A percentile compares a stretch with the other conserved stretches of the same genome.
These are phyloP conservation scores for Erodium trifolium DNA, from an alignment of 441 rosid species.

Conservation along the genomic window DNA sequence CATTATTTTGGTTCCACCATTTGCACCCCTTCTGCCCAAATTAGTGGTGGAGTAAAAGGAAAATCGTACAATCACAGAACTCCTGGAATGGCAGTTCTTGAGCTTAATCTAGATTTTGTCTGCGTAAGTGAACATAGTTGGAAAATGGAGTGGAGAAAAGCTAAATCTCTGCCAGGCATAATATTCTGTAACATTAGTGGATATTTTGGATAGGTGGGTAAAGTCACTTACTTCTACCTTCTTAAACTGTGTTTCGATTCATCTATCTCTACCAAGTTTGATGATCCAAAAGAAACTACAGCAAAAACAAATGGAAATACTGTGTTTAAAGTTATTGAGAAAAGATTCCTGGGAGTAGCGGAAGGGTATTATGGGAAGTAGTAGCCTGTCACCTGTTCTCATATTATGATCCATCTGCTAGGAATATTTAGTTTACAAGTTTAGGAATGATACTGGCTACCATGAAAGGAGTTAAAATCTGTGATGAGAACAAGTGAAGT, in stretches of 20 bases:
- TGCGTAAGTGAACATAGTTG: not conserved
- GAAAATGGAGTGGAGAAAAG: not conserved
- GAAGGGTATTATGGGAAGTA: not conserved
- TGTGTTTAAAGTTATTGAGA: not conserved
- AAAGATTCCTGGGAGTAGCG: not conserved
- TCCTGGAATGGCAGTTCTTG: not conserved
- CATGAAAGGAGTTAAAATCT: not conserved
- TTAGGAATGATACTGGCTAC: not conserved
- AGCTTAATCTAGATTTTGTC: not conserved
- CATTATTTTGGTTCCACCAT: too few species aligned
- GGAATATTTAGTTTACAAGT: not conserved
- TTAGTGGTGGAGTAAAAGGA: too few species aligned
- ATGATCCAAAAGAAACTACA: not conserved
- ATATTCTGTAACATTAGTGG: not conserved
- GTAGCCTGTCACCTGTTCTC: not conserved
- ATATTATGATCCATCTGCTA: not conserved
- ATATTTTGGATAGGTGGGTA: not conserved
- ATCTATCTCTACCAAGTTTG: not conserved
- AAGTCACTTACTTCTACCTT: not conserved
- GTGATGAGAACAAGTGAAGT: not conserved
- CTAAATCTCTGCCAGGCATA: constrained; percentile 5
- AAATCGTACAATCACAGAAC: not conserved
- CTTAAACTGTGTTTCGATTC: not conserved
- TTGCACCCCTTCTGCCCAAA: too few species aligned
- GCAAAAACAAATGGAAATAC: not conserved